A percentile compares a stretch with the other conserved stretches of the same genome.
Conservation (phyloP, 495 filamentous ascomycete species). For the Copromyces sp. region DNA sequence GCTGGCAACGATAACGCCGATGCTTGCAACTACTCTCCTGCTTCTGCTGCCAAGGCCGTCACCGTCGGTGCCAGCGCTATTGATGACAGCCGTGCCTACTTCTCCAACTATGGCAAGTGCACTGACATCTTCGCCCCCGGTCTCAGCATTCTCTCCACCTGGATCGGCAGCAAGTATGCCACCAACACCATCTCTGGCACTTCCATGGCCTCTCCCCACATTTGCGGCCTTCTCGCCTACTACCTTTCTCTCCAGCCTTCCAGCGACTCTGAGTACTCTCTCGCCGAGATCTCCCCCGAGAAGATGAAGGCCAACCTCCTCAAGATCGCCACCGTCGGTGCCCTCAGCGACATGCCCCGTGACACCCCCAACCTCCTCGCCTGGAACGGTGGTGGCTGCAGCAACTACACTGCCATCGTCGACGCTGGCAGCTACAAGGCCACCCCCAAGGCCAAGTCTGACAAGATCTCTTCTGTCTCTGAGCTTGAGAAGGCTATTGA, state of each 20-base stretch:
- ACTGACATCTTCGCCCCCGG: conserved; percentile 98
- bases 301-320: conserved; percentile 87
- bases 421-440: conserved; percentile 51
- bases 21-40: conserved; percentile 99
- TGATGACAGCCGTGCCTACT: conserved; percentile 94
- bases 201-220: conserved; percentile 98
- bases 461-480: conserved; percentile 23
- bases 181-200: conserved; percentile 98
- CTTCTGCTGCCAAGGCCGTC: conserved; percentile 82
- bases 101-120: conserved; percentile 99
- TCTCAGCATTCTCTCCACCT: conserved; percentile 93
- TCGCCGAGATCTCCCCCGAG: conserved; percentile 82
- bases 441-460: conserved; percentile 22
- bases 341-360: conserved; percentile 72
- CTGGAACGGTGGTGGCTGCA: conserved; percentile 95
- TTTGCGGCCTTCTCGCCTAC: conserved; percentile 93
- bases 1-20: conserved; percentile 98
- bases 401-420: conserved; percentile 83
- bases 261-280: conserved; percentile 77
- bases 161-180: conserved; percentile 90
- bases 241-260: conserved; percentile 91
- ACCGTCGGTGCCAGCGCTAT: conserved; percentile 95
- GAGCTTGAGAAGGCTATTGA: conserved; percentile 53
- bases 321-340: conserved; percentile 67
- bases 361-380: conserved; percentile 83